These are phyloP conservation scores for Gastrolobium villosum DNA, from an alignment of 306 rosid species.

Conservation along the genomic window DNA sequence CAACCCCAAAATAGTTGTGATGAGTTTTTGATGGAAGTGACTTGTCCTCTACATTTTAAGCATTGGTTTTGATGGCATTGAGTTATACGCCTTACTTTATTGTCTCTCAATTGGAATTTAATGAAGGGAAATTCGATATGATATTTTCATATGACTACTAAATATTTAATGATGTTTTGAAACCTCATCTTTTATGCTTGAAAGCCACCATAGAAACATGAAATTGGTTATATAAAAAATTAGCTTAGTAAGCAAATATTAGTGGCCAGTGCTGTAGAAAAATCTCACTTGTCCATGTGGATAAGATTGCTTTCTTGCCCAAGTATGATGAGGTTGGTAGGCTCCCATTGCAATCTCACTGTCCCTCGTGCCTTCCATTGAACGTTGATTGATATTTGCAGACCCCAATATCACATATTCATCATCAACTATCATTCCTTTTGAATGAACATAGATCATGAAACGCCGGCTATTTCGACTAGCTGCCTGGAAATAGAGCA, in stretches of 20 bases:
- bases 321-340: constrained; percentile 85
- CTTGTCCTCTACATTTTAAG: constrained; percentile 10
- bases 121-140: neutral
- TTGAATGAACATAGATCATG: constrained; percentile 98
- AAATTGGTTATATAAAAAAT: constrained; percentile 17
- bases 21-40: neutral
- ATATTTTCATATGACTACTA: neutral
- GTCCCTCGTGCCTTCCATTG: constrained; percentile 99
- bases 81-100: neutral
- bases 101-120: constrained; percentile 15
- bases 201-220: constrained; percentile 29
- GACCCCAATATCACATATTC: constrained; percentile 93
- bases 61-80: constrained; percentile 18
- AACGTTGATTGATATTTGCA: constrained; percentile 96
- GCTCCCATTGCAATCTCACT: constrained; percentile 99
- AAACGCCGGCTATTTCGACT: constrained; percentile 78
- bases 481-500: constrained; percentile 64
- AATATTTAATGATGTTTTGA: constrained; percentile 14
- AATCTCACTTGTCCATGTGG: constrained; percentile 86
- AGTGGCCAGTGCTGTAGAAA: constrained; percentile 7
- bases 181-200: constrained; percentile 37
- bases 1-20: neutral
- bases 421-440: constrained; percentile 97
- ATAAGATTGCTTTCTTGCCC: constrained; percentile 68
- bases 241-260: constrained; percentile 16